Evolutionary conservation across 768 basidiomycete species (phyloP).

Genomic region (Russula lepida): DNA sequence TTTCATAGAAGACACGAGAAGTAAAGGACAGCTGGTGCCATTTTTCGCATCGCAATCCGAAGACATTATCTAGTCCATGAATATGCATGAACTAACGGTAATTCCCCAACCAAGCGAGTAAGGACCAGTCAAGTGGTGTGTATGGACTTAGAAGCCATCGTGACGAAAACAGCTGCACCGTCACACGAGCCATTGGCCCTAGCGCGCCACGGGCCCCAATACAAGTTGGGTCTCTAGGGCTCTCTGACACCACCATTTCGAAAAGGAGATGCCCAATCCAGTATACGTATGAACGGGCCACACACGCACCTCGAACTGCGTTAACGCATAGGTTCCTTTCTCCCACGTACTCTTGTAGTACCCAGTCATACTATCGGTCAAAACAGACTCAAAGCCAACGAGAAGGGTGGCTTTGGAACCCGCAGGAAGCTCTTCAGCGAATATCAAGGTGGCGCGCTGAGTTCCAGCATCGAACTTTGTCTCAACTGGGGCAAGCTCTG

Average conservation of each 20-base stretch:
- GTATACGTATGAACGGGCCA: background rate
- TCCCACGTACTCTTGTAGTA: constrained; percentile 70
- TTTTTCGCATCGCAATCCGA: background rate
- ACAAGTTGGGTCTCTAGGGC: background rate
- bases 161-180: background rate
- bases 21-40: background rate
- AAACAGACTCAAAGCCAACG: constrained; percentile 55
- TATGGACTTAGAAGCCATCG: background rate
- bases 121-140: background rate
- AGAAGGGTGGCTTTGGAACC: constrained; percentile 64
- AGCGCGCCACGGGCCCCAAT: too few species aligned
- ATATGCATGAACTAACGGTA: background rate
- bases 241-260: background rate
- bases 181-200: background rate
- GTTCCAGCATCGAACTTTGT: constrained; percentile 46
- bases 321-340: constrained; percentile 67
- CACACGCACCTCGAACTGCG: constrained; percentile 71
- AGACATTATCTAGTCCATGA: background rate
- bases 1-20: background rate
- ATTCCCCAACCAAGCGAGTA: background rate
- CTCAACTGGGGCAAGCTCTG: constrained; percentile 36
- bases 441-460: constrained; percentile 57
- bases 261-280: background rate
- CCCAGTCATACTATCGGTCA: constrained; percentile 70
- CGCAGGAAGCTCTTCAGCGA: constrained; percentile 52